Conservation (phyloP, 2,329 filamentous ascomycete genomes). For the Aspergillus proliferans region DNA sequence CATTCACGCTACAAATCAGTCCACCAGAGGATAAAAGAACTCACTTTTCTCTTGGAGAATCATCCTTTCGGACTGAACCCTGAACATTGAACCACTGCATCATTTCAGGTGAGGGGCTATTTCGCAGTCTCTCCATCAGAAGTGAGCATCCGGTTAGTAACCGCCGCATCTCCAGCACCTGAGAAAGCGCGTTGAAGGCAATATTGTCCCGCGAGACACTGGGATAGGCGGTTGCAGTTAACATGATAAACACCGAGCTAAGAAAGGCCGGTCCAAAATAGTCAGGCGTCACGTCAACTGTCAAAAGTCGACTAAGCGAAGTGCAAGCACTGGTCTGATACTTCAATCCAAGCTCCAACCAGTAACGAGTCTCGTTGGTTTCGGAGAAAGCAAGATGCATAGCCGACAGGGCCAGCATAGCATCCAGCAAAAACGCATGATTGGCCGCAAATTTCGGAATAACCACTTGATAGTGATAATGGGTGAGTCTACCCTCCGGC, state of each 20-base stretch:
- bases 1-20: background rate
- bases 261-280: slow-evolving; percentile 40
- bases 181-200: slow-evolving; percentile 19
- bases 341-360: slow-evolving; percentile 29
- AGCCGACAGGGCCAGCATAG: slow-evolving; percentile 39
- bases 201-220: slow-evolving; percentile 20
- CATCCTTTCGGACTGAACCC: slow-evolving; percentile 8
- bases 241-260: slow-evolving; percentile 35
- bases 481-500: slow-evolving; percentile 23
- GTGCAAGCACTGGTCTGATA: slow-evolving; percentile 33
- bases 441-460: slow-evolving; percentile 35
- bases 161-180: slow-evolving; percentile 23
- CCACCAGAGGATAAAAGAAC: background rate
- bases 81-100: slow-evolving; percentile 13
- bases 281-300: slow-evolving; percentile 29
- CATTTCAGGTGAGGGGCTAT: slow-evolving; percentile 2
- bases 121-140: slow-evolving; percentile 6
- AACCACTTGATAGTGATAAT: slow-evolving; percentile 28
- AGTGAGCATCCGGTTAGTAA: slow-evolving; percentile 26
- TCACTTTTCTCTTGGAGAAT: background rate
- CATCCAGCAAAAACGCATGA: slow-evolving; percentile 40
- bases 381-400: slow-evolving; percentile 37
- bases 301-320: slow-evolving; percentile 28
- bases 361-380: slow-evolving; percentile 19
- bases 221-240: slow-evolving; percentile 29